A percentile compares a stretch with the other conserved stretches of the same genome.
Evolutionary conservation across 768 basidiomycete genomes (phyloP).

Genomic region (Trametes cinnabarina): DNA sequence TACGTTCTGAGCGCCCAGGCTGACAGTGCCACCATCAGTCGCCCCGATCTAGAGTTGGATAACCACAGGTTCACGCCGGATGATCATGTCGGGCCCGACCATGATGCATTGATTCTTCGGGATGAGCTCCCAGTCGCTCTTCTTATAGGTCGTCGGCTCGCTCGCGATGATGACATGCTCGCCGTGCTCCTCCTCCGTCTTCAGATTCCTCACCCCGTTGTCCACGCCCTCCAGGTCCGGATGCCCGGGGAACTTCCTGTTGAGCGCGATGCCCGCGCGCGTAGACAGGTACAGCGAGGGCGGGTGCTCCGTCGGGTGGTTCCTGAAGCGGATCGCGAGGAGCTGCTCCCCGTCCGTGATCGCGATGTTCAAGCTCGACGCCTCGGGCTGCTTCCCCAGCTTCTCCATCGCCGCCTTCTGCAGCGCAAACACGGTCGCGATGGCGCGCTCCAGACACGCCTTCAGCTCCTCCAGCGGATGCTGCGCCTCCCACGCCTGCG

Average conservation of each 20-base stretch:
- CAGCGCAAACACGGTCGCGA: constrained; percentile 26
- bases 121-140: constrained; percentile 32
- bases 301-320: constrained; percentile 31
- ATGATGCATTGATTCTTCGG: constrained; percentile 29
- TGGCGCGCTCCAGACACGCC: constrained; percentile 24
- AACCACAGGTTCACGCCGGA: constrained; percentile 17
- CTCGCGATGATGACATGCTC: constrained; percentile 34
- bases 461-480: constrained; percentile 28
- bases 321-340: constrained; percentile 33
- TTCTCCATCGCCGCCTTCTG: constrained; percentile 22
- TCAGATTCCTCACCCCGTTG: constrained; percentile 16
- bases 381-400: constrained; percentile 17
- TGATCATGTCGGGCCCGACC: constrained; percentile 27
- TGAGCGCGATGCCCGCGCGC: constrained; percentile 32
- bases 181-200: constrained; percentile 31
- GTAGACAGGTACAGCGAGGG: constrained; percentile 36
- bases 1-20: too few species aligned
- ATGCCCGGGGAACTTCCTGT: constrained; percentile 35
- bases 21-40: too few species aligned
- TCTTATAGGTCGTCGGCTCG: constrained; percentile 34
- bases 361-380: constrained; percentile 32
- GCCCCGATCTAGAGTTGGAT: constrained; percentile 9
- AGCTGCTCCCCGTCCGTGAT: constrained; percentile 33
- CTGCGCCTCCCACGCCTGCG: constrained; percentile 22
- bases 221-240: constrained; percentile 27